Evolutionary conservation across 1,139 yeast species (phyloP).

Genomic region (Pichia sp.): DNA sequence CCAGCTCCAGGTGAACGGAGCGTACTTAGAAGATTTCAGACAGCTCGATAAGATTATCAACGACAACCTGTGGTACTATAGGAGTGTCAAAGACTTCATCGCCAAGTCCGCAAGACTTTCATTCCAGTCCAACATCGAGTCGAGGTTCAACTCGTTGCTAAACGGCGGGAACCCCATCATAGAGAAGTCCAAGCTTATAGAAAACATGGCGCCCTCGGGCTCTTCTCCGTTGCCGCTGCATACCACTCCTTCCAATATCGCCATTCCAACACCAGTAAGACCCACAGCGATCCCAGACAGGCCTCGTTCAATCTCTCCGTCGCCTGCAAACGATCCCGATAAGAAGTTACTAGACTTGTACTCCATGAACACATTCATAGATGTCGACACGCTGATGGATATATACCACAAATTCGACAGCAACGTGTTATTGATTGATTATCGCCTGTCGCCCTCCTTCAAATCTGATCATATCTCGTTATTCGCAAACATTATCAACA

Average conservation of each 20-base stretch:
- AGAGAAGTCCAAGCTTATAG: constrained; percentile 14
- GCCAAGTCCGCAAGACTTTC: constrained; percentile 2
- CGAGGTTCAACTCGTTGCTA: constrained; percentile 12
- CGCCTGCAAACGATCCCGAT: not conserved
- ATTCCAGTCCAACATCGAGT: constrained; percentile 11
- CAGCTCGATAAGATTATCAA: not conserved
- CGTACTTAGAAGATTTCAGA: constrained; percentile 1
- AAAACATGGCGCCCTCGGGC: not conserved
- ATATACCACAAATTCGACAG: constrained; percentile 22
- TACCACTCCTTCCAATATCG: not conserved
- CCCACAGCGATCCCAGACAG: not conserved
- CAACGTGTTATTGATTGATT: constrained; percentile 48
- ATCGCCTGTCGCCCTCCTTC: constrained; percentile 47
- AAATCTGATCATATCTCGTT: constrained; percentile 50
- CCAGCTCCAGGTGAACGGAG: not conserved
- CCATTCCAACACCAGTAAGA: not conserved
- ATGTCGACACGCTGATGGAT: constrained; percentile 23
- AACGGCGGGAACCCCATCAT: constrained; percentile 14
- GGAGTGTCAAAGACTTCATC: constrained; percentile 12
- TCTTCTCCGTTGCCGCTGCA: not conserved
- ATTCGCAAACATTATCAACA: constrained; percentile 46
- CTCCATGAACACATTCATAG: constrained; percentile 2
- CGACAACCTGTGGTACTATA: constrained; percentile 9
- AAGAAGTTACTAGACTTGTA: constrained; percentile 4
- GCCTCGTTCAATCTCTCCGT: constrained; percentile 15